phyloP scores from a whole-genome alignment of 352 stramenopile genomes.

The Pelagophyceae sp. region DNA sequence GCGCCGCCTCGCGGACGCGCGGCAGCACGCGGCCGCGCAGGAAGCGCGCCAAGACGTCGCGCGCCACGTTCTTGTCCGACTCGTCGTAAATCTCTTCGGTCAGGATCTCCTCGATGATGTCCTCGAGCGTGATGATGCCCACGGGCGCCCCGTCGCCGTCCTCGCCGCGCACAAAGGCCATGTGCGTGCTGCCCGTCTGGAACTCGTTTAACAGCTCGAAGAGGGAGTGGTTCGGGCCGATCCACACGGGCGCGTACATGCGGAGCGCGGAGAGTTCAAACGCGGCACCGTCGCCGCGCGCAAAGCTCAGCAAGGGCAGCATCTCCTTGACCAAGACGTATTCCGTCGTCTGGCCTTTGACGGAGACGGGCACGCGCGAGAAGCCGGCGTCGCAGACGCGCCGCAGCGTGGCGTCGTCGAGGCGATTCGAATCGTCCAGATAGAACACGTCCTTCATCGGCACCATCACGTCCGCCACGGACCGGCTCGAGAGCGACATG shows the following conservation, averaged over 20 bases:
- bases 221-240: conserved; percentile 63
- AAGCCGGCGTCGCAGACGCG: conserved; percentile 49
- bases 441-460: conserved; percentile 70
- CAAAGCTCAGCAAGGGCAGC: neutral
- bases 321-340: conserved; percentile 67
- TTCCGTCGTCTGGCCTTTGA: conserved; percentile 72
- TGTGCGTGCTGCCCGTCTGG: conserved; percentile 68
- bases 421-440: conserved; percentile 31
- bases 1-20: neutral
- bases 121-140: conserved; percentile 68
- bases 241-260: conserved; percentile 65
- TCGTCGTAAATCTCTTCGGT: conserved; percentile 65
- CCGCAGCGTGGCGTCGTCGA: neutral
- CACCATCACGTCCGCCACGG: conserved; percentile 72
- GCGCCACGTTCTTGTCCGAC: conserved; percentile 35
- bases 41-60: neutral
- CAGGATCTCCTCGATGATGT: conserved; percentile 75
- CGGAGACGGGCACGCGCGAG: conserved; percentile 73
- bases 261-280: conserved; percentile 35
- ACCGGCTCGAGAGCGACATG: conserved; percentile 70
- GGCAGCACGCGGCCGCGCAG: neutral
- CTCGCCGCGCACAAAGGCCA: conserved; percentile 32
- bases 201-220: conserved; percentile 79
- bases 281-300: neutral
- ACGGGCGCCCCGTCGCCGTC: conserved; percentile 18